Base-by-base conservation (phyloP, 2,329 filamentous ascomycete genomes). In the Erysiphe neolycopersici region DNA sequence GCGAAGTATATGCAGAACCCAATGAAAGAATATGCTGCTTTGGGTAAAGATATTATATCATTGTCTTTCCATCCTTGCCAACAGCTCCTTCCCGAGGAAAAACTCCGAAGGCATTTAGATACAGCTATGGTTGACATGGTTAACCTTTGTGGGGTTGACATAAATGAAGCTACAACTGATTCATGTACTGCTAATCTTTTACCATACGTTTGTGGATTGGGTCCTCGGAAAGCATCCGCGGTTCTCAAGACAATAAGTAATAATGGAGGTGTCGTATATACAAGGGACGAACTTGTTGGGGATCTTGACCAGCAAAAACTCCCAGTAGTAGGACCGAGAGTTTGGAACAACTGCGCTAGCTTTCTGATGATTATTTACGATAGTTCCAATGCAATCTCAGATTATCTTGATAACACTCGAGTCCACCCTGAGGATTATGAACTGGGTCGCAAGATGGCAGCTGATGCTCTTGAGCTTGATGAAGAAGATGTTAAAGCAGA, bases 51-150 rank as follows among this genome's bases (percentile, higher is more conserved):
- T 55, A 74, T 95, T 47, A 65, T 77, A 12, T 92, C 87, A 1
- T 69, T 98, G 47, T 71, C 76, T 17, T 94, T 94, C 60, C 84
- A 94, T 52, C 73, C 81, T 3, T 85, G 84, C 53, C 89, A 98
- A 58, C 79, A 85, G 47, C 70, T 94, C 29, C 68, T 98, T 13
- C 79, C 85, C 0, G 73, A 84, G 47, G 87, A 95, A 33, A 85
- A 92, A 62, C 67, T 98, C 35, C 64, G 77, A 48, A 84, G 81
- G 57, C 74, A 83, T 47, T 68, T 98, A 14, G 89, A 98, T 54
- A 91, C 81, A n/a, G 83, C 87, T 38, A 81, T 98, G 73, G 87
- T 98, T 11, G 89, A 98, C 57, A 93, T 93, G 69, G 89, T 98
- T 52, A 98, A 98, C 58, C 73, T 98, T 38, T 84, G 85, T 39